Evolutionary conservation across 176 grass and related monocot species (phyloP), one percentile per base, ranked within the genome.

Genomic region (Secale cereale): DNA sequence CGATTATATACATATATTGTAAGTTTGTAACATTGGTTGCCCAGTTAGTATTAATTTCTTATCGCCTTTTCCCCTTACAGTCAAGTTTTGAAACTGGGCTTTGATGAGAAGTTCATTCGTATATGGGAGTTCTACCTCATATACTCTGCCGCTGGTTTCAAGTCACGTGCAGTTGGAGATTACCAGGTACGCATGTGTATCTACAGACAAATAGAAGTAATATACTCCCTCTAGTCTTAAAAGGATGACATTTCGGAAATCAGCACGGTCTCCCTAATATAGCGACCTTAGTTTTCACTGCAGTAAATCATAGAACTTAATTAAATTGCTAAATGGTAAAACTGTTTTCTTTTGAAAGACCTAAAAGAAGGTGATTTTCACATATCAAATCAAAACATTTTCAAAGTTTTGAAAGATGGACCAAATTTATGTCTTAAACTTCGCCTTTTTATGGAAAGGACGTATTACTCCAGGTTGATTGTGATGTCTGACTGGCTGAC

Each of bases 111-210:
- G 67, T 70, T 70, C 67, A n/a, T 70, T 2, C 67, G 19, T 39
- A 70, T 70, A 70, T 70, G 67, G 67, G 67, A 70, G 33, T 70
- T 39, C 10, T 70, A 70, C 33, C 67, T 70, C 67, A 39, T 70
- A 70, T 70, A 12, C 10, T 70, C 67, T 23, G 67, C 67, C 2
- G 67, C 67, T 70, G 10, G 33, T 70, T n/a, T 37, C 20, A 70
- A 70, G 19, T 10, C 67, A 37, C 19, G 33, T 0, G 67, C 33
- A 70, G 19, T 70, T 70, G 33, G 67, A n/a, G 67, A 23, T 70
- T 70, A 70, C 67, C 67, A 70, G 67, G 67, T 70, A 68, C 1
- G 14, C 17, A 66, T 1, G 64, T 32, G n/a, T n/a, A n/a, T n/a
- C n/a, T n/a, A n/a, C 14, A 48, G 12, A 48, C 3, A 48, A 16